Evolutionary conservation across 2,329 filamentous ascomycete genomes (phyloP), one percentile per base, ranked within the genome.

Genomic region (Aureobasidium subglaciale): DNA sequence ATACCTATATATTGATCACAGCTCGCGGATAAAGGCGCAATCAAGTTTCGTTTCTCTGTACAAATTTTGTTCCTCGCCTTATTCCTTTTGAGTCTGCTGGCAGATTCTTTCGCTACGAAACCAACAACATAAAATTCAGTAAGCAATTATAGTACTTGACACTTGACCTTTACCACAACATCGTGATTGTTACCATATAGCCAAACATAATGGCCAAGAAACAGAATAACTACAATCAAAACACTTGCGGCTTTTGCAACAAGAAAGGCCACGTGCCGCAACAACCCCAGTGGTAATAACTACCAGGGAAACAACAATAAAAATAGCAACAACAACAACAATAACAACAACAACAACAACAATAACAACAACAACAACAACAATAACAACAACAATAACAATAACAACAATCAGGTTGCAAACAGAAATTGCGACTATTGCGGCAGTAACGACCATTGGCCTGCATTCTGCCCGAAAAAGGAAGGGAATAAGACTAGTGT

Each of bases 21-120:
- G 1, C 10, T 9, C 11, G 34, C 10, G 38, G 46, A 10, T 15
- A 11, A 2, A 15, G 8, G 16, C 15, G n/a, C n/a, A 3, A 40
- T 27, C 34, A 37, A n/a, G 18, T 7, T 50, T 50, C 15, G 8
- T 38, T 29, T 10, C n/a, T 20, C 25, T 48, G 30, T 35, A 18
- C 18, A 25, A 48, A n/a, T 35, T 16, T 2, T 18, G 32, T 38
- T 29, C 25, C n/a, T 7, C 18, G 22, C 38, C 34, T 40, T n/a
- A 16, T n/a, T 20, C 25, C n/a, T 38, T 16, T 18, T 27, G 45
- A 29, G 46, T 50, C 46, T 50, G 46, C 46, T 50, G 34, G 46
- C 46, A 54, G 25, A 54, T 32, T 20, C 27, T n/a, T 42, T 45
- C 4, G 25, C 24, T 42, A 35, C 16, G n/a, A n/a, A 27, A 41